These are phyloP conservation scores for Aspergillus fumigatiaffinis DNA, from an alignment of 2,329 filamentous ascomycete species.

Conservation along the genomic window DNA sequence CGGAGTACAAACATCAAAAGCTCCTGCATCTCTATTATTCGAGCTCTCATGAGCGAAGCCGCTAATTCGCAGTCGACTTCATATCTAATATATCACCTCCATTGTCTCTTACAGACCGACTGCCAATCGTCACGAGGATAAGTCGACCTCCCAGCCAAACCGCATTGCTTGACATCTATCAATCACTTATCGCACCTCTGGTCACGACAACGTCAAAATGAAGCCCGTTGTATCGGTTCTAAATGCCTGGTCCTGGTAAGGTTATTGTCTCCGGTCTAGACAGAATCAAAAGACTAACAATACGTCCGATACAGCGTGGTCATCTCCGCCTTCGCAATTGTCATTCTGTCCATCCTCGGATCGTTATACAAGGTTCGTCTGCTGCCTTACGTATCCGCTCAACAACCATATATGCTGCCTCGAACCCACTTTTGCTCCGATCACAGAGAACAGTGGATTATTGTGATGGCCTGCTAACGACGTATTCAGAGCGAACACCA, in stretches of 20 bases:
- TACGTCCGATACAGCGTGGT: slow-evolving; percentile 56
- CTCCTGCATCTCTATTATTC: slow-evolving; percentile 1
- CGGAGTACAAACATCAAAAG: neutral
- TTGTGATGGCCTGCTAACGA: neutral
- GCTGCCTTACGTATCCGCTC: neutral
- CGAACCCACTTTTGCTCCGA: neutral
- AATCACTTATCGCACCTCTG: slow-evolving; percentile 1
- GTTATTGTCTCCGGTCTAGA: neutral
- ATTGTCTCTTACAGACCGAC: neutral
- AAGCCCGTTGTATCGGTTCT: slow-evolving; percentile 90
- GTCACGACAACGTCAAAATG: slow-evolving; percentile 55
- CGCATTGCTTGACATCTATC: neutral
- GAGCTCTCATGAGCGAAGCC: neutral
- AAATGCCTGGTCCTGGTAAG: slow-evolving; percentile 94
- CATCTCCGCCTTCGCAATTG: slow-evolving; percentile 61
- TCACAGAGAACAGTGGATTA: neutral
- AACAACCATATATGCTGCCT: neutral
- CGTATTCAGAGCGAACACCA: slow-evolving; percentile 62
- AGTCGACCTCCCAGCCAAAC: neutral
- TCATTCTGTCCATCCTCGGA: slow-evolving; percentile 63
- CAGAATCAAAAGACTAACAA: slow-evolving; percentile 8
- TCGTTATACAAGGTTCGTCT: slow-evolving; percentile 65
- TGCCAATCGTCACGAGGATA: neutral
- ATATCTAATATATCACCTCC: neutral
- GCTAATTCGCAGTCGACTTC: neutral